Base-by-base conservation (phyloP, 1,139 yeast species). In the Debaryomycetaceae sp. region DNA sequence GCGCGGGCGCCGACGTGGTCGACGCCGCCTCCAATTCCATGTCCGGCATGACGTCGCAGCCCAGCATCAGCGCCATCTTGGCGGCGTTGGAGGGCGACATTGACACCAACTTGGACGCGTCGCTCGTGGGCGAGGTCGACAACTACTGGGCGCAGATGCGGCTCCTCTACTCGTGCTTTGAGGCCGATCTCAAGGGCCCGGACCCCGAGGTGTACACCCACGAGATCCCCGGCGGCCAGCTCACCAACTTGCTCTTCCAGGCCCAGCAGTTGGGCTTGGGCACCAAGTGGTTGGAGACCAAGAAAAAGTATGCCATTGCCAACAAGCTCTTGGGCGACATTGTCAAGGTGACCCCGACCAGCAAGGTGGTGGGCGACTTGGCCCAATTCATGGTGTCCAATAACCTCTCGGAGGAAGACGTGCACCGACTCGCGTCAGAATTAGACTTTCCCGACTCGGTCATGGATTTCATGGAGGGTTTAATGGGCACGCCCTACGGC, bases 191-290 rank as follows among this genome's bases (percentile, higher is more conserved):
- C 58, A 92, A 90, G 71, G 98, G 98, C 32, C 98, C 99, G 36
- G 99, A 90, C 59, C 97, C 99, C 43, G 98, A 90, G 60, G 98
- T 90, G 32, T 90, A 90, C 58, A 77, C 77, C 44, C 98, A 90
- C 63, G 99, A 90, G 68, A 90, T 90, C 43, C 99, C 99, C 30
- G 99, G 99, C 65, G 98, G 98, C 42, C 99, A 90, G 65, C 75
- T 90, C 58, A 90, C 99, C 42, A 92, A 90, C 67, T 69, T 90
- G 59, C 63, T 90, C 45, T 92, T 90, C 92, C 99, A 90, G 66
- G 98, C 98, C 34, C 95, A 86, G 62, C 98, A 90, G 63, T 85
- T 90, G 50, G 98, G 98, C 36, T 71, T 90, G 40, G 98, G 98
- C 43, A 77, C 83, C 41, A 86, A 81, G 62, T 90, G 98, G 98